Conservation (phyloP, 2,329 filamentous ascomycete species). For the Xylaria arbuscula region DNA sequence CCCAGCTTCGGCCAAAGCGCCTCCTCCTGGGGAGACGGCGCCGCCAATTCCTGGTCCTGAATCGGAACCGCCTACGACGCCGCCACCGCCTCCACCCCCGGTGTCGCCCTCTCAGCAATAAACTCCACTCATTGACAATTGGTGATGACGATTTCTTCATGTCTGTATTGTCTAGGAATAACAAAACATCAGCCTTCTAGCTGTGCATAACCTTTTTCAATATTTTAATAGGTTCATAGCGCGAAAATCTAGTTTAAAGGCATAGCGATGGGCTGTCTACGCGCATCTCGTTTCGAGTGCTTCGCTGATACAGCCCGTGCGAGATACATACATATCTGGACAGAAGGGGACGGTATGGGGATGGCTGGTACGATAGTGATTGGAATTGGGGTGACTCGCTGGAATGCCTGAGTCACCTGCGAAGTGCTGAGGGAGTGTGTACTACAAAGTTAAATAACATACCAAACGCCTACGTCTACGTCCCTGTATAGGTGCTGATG, state of each 20-base stretch:
- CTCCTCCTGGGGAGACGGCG: constrained; percentile 40
- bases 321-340: not conserved
- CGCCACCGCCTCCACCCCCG: constrained; percentile 43
- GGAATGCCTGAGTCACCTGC: too few species aligned
- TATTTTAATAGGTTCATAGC: constrained; percentile 12
- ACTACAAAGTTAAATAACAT: not conserved
- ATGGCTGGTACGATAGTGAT: not conserved
- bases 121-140: constrained; percentile 12
- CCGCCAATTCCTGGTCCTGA: constrained; percentile 38
- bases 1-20: constrained; percentile 58
- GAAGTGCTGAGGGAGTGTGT: not conserved
- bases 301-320: not conserved
- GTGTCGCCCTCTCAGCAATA: constrained; percentile 37
- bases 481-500: too few species aligned
- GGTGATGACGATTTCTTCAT: constrained; percentile 14
- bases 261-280: constrained; percentile 28
- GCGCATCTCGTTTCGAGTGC: constrained; percentile 8
- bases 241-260: constrained; percentile 21
- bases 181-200: not conserved
- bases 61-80: constrained; percentile 44
- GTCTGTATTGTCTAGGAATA: constrained; percentile 3
- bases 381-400: not conserved
- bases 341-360: not conserved
- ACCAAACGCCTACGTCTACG: constrained; percentile 1
- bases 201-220: constrained; percentile 1